Conservation (phyloP, 78 protist species). For the Chrysochromulina tobinii region DNA sequence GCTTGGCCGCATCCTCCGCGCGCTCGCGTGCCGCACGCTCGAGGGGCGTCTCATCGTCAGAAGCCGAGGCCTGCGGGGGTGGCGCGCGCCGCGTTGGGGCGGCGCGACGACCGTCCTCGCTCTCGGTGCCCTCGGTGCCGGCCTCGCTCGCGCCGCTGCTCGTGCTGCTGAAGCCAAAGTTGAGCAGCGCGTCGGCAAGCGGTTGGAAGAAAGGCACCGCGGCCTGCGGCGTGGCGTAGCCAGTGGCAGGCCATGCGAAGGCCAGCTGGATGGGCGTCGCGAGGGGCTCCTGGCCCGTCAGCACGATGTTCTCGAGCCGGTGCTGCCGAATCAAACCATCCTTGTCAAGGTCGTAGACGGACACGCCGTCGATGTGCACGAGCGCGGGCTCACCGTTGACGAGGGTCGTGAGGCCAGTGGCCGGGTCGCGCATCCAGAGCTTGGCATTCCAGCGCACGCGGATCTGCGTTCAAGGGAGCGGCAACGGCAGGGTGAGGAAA, state of each 20-base stretch:
- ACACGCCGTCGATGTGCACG: background rate
- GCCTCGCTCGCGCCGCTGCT: no score
- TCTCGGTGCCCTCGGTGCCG: no score
- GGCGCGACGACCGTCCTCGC: no score
- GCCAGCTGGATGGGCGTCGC: no score
- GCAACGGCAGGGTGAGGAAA: no score
- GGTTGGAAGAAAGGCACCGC: no score
- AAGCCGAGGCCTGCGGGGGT: no score
- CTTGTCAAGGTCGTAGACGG: background rate
- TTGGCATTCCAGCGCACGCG: constrained; percentile 1
- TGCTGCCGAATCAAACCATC: background rate
- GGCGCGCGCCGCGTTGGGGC: no score
- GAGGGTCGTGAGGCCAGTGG: background rate
- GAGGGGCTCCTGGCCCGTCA: background rate
- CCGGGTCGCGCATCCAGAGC: background rate
- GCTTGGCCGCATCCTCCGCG: background rate
- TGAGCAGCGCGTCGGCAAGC: no score
- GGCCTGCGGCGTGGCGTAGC: no score
- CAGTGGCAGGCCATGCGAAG: no score
- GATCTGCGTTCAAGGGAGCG: background rate
- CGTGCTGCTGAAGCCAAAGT: no score
- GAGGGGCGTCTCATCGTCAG: background rate
- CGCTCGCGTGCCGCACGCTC: constrained; percentile 1
- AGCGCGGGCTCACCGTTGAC: background rate
- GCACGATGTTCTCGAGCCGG: constrained; percentile 2